Evolutionary conservation across 345 rosid genomes (phyloP), one percentile per base, ranked within the genome.

Genomic region (Durio zibethinus): DNA sequence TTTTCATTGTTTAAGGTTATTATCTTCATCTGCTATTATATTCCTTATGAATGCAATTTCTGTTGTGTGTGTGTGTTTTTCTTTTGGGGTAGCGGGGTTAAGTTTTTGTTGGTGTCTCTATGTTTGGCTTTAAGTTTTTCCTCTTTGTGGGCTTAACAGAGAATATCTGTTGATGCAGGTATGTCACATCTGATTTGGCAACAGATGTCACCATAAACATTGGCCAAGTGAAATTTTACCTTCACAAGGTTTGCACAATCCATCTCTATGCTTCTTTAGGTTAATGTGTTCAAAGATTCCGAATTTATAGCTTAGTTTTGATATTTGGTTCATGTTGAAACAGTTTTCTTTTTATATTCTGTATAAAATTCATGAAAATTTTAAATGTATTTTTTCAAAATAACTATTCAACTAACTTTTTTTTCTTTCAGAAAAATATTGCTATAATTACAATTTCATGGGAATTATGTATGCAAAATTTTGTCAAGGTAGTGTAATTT

Each of bases 181-280:
- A 88, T 35, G 91, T 93, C 47, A 81, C 87, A 36, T 88, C 95
- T 35, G 99, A 93, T 65, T 89, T 94, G 81, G 87, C 83, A 42
- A 80, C 96, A 10, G 99, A 94, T 85, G 83, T 91, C 82, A 87
- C 84, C 77, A 72, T 94, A 35, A 88, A 67, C 70, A 87, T 93
- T 25, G 96, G 87, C 25, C 94, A 91, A 77, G 94, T 89, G 67
- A 93, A 92, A 80, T 94, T 93, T 86, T 79, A 79, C 84, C 93
- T 94, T 57, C 98, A 94, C 73, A 94, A 93, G 98, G 98, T 94
- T 83, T 73, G 23, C 31, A 47, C 35, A 38, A 1, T 43, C 59
- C 10, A 15, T 27, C 54, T 61, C 27, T 42, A 21, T 40, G 50
- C 10, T 43, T 6, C 7, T 57, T 43, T 6, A 38, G n/a, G 36